phyloP scores from a whole-genome alignment of 495 filamentous ascomycete species.

The Hypoxylon lienhwacheense region DNA sequence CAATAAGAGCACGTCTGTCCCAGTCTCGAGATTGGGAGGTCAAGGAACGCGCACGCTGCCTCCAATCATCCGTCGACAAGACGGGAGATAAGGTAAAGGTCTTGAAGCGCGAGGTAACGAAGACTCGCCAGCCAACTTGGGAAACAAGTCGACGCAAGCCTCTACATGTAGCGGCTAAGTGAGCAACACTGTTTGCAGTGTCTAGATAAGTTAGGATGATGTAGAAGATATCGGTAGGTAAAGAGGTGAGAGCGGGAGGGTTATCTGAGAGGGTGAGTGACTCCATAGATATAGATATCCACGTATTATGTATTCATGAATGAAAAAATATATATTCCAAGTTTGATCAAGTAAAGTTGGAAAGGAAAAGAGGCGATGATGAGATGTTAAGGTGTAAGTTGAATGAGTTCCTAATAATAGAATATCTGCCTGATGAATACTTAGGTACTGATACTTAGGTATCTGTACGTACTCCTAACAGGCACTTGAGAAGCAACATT shows the following conservation, averaged over 20 bases:
- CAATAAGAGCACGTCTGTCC: constrained; percentile 44
- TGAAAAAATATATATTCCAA: background rate
- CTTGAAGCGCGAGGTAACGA: constrained; percentile 44
- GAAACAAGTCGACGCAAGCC: constrained; percentile 36
- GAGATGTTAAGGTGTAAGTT: no score
- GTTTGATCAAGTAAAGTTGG: background rate
- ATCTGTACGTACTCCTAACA: no score
- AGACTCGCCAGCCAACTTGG: constrained; percentile 47
- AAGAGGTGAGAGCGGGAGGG: constrained; percentile 19
- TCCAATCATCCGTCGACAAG: constrained; percentile 36
- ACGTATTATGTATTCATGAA: background rate
- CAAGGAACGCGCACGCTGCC: constrained; percentile 40
- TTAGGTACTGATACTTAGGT: no score
- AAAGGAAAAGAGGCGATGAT: no score
- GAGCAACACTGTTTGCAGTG: constrained; percentile 42
- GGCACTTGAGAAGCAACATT: no score
- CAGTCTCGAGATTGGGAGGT: constrained; percentile 50
- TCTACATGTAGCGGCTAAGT: constrained; percentile 39
- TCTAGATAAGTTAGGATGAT: constrained; percentile 44
- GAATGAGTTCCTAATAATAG: no score
- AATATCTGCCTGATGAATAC: no score
- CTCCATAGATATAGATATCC: background rate
- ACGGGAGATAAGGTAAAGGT: constrained; percentile 34
- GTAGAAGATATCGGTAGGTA: constrained; percentile 47
- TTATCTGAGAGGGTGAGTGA: constrained; percentile 9